Evolutionary conservation across 2,329 filamentous ascomycete species (phyloP).

Genomic region (Aspergillus novoparasiticus): DNA sequence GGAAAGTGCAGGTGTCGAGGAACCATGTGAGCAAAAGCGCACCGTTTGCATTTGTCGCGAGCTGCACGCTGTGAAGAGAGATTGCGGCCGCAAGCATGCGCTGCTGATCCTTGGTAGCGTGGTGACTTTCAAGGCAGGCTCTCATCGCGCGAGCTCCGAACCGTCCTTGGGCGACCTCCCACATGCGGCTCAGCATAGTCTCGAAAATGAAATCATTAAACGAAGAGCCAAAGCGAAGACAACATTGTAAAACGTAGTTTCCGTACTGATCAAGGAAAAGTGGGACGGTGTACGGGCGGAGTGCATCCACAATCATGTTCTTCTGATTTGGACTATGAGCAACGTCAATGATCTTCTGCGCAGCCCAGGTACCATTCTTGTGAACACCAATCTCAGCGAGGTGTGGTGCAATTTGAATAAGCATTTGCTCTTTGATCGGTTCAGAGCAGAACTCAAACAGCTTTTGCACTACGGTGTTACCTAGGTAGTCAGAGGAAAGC

Average conservation of each 20-base stretch:
- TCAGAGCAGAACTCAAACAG: slow-evolving; percentile 96
- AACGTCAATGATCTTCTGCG: slow-evolving; percentile 98
- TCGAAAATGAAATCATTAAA: slow-evolving; percentile 98
- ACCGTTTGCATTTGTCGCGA: slow-evolving; percentile 94
- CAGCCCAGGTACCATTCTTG: slow-evolving; percentile 99
- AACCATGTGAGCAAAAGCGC: slow-evolving; percentile 96
- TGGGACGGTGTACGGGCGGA: slow-evolving; percentile 84
- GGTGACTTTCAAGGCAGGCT: slow-evolving; percentile 93
- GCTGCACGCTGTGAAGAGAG: slow-evolving; percentile 92
- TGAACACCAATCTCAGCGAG: slow-evolving; percentile 96
- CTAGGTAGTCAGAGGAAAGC: slow-evolving; percentile 90
- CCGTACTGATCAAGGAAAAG: slow-evolving; percentile 97
- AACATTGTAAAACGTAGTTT: slow-evolving; percentile 97
- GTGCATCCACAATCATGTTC: slow-evolving; percentile 77
- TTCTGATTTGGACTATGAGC: slow-evolving; percentile 84
- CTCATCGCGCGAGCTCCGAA: slow-evolving; percentile 96
- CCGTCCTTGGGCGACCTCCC: slow-evolving; percentile 88
- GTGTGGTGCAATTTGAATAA: slow-evolving; percentile 83
- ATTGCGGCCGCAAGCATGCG: slow-evolving; percentile 92
- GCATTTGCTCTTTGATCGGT: slow-evolving; percentile 85
- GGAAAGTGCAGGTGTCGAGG: slow-evolving; percentile 96
- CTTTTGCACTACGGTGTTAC: slow-evolving; percentile 99
- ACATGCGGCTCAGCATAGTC: slow-evolving; percentile 90
- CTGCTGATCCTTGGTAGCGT: slow-evolving; percentile 93
- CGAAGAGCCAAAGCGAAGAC: slow-evolving; percentile 84